A percentile compares a stretch with the other conserved stretches of the same genome.
Evolutionary conservation across 257 asterid genomes (phyloP).

Genomic region (Ligustrum vulgare): DNA sequence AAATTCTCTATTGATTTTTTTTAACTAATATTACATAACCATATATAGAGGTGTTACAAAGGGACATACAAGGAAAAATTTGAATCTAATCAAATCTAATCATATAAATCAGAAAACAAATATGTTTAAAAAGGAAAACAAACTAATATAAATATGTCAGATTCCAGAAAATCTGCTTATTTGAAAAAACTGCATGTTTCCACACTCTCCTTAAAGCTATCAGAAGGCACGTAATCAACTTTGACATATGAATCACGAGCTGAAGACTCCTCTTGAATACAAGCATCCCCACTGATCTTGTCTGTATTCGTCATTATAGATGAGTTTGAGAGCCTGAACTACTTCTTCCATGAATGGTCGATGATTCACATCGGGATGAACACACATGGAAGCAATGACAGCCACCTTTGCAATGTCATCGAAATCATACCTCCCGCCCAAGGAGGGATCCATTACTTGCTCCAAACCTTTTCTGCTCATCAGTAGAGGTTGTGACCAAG

Average conservation of each 20-base stretch:
- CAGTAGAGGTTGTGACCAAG: slow-evolving; percentile 91
- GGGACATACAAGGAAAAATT: too few relatives aligned
- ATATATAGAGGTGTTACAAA: too few relatives aligned
- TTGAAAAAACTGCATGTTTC: too few relatives aligned
- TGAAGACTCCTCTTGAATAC: slow-evolving; percentile 75
- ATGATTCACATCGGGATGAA: slow-evolving; percentile 90
- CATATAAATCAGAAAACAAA: too few relatives aligned
- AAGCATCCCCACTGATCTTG: slow-evolving; percentile 75
- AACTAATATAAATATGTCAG: too few relatives aligned
- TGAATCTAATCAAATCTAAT: too few relatives aligned
- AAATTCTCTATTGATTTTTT: too few relatives aligned
- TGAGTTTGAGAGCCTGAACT: slow-evolving; percentile 95
- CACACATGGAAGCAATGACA: slow-evolving; percentile 95
- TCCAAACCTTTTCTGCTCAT: slow-evolving; percentile 82
- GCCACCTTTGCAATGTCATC: slow-evolving; percentile 98
- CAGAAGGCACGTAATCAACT: slow-evolving; percentile 73
- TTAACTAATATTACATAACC: too few relatives aligned
- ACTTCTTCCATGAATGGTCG: slow-evolving; percentile 98
- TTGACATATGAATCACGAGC: slow-evolving; percentile 75
- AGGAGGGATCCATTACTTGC: slow-evolving; percentile 77
- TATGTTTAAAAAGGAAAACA: too few relatives aligned
- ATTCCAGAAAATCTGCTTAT: too few relatives aligned
- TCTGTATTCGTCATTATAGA: slow-evolving; percentile 81
- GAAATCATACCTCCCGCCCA: slow-evolving; percentile 72
- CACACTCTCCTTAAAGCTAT: too few relatives aligned